A percentile compares a stretch with the other conserved stretches of the same genome.
These are phyloP conservation scores for Rutidosis leptorrhynchoides DNA, from an alignment of 129 eudicot genomes.

Conservation along the genomic window DNA sequence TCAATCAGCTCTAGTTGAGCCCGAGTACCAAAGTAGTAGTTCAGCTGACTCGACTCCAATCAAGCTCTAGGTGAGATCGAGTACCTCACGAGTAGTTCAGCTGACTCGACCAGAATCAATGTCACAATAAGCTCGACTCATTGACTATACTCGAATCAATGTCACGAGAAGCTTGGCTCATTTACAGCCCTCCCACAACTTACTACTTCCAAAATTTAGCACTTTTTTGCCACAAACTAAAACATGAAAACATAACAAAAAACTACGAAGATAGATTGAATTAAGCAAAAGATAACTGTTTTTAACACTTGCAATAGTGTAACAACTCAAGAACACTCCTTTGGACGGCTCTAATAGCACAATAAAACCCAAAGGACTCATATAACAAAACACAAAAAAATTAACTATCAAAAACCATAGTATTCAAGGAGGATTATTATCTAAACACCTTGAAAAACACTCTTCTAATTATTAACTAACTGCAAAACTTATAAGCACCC, in stretches of 20 bases:
- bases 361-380: slow-evolving; percentile 52
- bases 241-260: not conserved
- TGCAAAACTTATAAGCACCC: slow-evolving; percentile 70
- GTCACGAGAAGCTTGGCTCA: too few relatives aligned
- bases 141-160: too few relatives aligned
- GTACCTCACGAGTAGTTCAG: too few relatives aligned
- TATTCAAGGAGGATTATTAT: not conserved
- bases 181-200: not conserved
- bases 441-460: slow-evolving; percentile 21
- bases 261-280: slow-evolving; percentile 16
- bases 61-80: too few relatives aligned
- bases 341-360: slow-evolving; percentile 79
- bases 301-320: slow-evolving; percentile 12
- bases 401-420: slow-evolving; percentile 33
- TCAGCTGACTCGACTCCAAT: too few relatives aligned
- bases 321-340: slow-evolving; percentile 34
- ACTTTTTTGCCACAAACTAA: not conserved
- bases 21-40: too few relatives aligned
- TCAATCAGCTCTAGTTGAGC: too few relatives aligned
- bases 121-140: too few relatives aligned
- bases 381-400: slow-evolving; percentile 22
- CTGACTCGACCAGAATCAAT: too few relatives aligned
- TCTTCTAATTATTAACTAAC: slow-evolving; percentile 26
- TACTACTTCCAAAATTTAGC: not conserved
- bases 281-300: not conserved